A percentile compares a stretch with the other conserved stretches of the same genome.
Conservation (phyloP, 2,329 filamentous ascomycete species). For the Cladosporium halotolerans region DNA sequence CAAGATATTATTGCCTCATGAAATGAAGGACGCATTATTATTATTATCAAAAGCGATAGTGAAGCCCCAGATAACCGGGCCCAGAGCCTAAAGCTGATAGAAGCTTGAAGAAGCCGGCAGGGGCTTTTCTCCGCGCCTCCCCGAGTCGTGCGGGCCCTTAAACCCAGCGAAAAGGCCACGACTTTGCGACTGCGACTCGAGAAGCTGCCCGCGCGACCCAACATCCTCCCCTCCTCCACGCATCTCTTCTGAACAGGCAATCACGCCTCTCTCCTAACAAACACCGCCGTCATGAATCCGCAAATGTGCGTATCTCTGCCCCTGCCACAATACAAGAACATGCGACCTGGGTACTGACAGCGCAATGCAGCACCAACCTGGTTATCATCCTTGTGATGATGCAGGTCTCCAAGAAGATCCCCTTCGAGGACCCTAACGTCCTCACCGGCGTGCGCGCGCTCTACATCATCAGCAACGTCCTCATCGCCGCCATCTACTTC, state of each 20-base stretch:
- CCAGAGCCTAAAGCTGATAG: too few species aligned
- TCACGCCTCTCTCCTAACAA: not conserved
- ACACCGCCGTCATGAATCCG: conserved; percentile 25
- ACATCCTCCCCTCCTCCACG: not conserved
- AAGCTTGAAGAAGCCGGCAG: too few species aligned
- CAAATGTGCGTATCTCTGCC: conserved; percentile 23
- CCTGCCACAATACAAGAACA: not conserved
- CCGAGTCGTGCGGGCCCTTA: too few species aligned
- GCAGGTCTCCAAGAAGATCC: conserved; percentile 93
- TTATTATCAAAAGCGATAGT: too few species aligned
- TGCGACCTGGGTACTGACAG: conserved; percentile 13
- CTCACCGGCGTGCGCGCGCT: conserved; percentile 58
- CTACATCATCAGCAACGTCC: conserved; percentile 66
- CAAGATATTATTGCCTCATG: too few species aligned
- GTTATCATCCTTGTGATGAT: conserved; percentile 96
- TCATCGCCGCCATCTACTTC: conserved; percentile 79
- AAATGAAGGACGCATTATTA: too few species aligned
- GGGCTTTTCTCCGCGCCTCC: too few species aligned
- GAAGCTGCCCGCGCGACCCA: too few species aligned
- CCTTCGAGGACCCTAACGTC: conserved; percentile 80
- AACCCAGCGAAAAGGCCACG: too few species aligned
- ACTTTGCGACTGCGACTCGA: too few species aligned
- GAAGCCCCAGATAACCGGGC: too few species aligned
- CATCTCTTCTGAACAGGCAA: conserved; percentile 1
- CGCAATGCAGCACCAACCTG: conserved; percentile 67